These are phyloP conservation scores for Phytophthora tentaculata DNA, from an alignment of 352 stramenopile genomes.

Conservation along the genomic window DNA sequence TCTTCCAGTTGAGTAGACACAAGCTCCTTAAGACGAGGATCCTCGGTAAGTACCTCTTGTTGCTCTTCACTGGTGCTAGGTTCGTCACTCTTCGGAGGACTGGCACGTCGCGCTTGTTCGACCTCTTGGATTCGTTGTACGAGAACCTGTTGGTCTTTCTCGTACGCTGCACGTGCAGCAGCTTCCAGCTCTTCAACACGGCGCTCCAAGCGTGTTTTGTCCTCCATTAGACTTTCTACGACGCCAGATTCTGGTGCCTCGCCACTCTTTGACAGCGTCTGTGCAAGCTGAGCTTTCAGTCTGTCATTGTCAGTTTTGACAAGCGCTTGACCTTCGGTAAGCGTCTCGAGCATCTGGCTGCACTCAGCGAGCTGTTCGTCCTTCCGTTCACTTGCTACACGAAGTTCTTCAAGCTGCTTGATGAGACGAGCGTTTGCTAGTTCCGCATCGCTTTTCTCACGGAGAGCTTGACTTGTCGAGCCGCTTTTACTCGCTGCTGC, in stretches of 20 bases:
- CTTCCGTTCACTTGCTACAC: slow-evolving; percentile 39
- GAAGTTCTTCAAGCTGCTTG: slow-evolving; percentile 42
- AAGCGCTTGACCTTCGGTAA: slow-evolving; percentile 35
- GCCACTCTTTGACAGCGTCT: slow-evolving; percentile 12
- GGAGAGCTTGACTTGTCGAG: slow-evolving; percentile 13
- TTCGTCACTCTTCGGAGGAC: slow-evolving; percentile 9
- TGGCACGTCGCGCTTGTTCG: slow-evolving; percentile 33
- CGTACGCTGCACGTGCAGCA: slow-evolving; percentile 29
- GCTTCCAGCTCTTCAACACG: slow-evolving; percentile 38
- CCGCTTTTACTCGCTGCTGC: slow-evolving; percentile 16
- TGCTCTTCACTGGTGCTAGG: slow-evolving; percentile 5
- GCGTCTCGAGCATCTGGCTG: slow-evolving; percentile 49
- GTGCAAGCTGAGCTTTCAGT: slow-evolving; percentile 41
- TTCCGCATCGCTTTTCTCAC: slow-evolving; percentile 34
- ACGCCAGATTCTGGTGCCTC: slow-evolving; percentile 9
- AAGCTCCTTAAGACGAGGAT: slow-evolving; percentile 32
- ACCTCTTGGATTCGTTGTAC: slow-evolving; percentile 37
- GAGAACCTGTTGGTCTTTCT: slow-evolving; percentile 42
- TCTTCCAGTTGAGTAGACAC: slow-evolving; percentile 39
- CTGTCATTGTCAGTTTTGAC: slow-evolving; percentile 46
- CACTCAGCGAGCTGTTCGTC: slow-evolving; percentile 44
- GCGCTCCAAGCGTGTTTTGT: slow-evolving; percentile 22
- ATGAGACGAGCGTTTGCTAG: slow-evolving; percentile 27
- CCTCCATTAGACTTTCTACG: slow-evolving; percentile 19
- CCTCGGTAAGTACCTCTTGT: slow-evolving; percentile 28